phyloP scores from a whole-genome alignment of 208 protist species.

The Sergeia podlipaevii region DNA sequence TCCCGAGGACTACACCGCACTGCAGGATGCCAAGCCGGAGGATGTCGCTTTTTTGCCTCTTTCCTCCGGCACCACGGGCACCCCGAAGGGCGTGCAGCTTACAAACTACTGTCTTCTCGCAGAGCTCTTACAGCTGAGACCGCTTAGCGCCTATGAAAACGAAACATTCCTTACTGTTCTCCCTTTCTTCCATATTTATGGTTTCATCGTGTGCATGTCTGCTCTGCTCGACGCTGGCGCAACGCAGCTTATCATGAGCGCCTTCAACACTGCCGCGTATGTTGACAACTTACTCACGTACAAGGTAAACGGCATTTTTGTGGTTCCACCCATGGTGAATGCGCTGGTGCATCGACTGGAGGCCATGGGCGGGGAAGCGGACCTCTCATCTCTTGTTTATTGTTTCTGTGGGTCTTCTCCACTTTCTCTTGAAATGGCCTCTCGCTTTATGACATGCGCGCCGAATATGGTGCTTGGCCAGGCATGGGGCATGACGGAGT shows the following conservation, averaged over 20 bases:
- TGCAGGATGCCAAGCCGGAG: slow-evolving; percentile 1
- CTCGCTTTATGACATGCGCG: slow-evolving; percentile 11
- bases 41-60: slow-evolving; percentile 19
- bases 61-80: slow-evolving; percentile 22
- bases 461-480: slow-evolving; percentile 24
- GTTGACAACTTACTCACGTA: slow-evolving; percentile 39
- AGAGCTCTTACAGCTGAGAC: too few species aligned
- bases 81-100: slow-evolving; percentile 59
- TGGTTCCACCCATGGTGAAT: slow-evolving; percentile 78
- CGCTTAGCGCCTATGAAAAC: slow-evolving; percentile 11
- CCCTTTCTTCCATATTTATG: slow-evolving; percentile 87
- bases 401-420: slow-evolving; percentile 60
- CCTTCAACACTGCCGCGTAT: slow-evolving; percentile 45
- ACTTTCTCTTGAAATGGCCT: slow-evolving; percentile 29
- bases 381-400: slow-evolving; percentile 18
- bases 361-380: slow-evolving; percentile 14
- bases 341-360: slow-evolving; percentile 58
- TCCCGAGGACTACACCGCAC: slow-evolving; percentile 5
- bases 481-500: slow-evolving; percentile 81
- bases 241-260: slow-evolving; percentile 40
- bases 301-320: slow-evolving; percentile 37
- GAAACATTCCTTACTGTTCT: slow-evolving; percentile 42
- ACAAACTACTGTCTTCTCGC: slow-evolving; percentile 16
- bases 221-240: slow-evolving; percentile 13
- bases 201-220: slow-evolving; percentile 41